Conservation (phyloP, 345 rosid species). For the Atalantia buxifolia region DNA sequence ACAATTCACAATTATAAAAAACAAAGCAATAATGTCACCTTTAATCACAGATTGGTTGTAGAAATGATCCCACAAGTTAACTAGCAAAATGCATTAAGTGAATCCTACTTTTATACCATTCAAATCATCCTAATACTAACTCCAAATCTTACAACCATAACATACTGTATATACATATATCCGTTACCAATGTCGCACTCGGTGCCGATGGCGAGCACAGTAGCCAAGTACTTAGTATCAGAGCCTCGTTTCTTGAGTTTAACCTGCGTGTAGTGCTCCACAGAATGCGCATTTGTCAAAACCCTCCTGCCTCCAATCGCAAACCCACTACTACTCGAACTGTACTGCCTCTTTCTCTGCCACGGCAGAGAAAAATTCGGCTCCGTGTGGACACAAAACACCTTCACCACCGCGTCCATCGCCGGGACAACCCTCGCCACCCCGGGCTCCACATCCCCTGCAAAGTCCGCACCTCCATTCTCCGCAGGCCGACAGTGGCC, state of each 20-base stretch:
- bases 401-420: slow-evolving; percentile 48
- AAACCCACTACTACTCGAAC: slow-evolving; percentile 64
- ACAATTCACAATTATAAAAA: neutral
- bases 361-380: slow-evolving; percentile 48
- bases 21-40: neutral
- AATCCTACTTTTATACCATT: neutral
- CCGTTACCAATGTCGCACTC: slow-evolving; percentile 67
- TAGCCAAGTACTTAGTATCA: slow-evolving; percentile 66
- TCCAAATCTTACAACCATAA: neutral
- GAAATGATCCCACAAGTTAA: neutral
- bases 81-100: neutral
- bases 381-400: slow-evolving; percentile 44
- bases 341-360: slow-evolving; percentile 64
- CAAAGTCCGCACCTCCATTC: slow-evolving; percentile 15
- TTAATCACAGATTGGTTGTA: neutral
- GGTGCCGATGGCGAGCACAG: slow-evolving; percentile 65
- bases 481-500: slow-evolving; percentile 16
- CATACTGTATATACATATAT: neutral
- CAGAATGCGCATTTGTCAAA: slow-evolving; percentile 62
- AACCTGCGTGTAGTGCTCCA: slow-evolving; percentile 64
- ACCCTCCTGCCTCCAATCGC: slow-evolving; percentile 45
- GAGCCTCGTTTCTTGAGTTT: slow-evolving; percentile 66
- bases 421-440: slow-evolving; percentile 25
- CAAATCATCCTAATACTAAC: neutral
- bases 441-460: neutral